These are phyloP conservation scores for Boletus vermiculosoides DNA, from an alignment of 768 basidiomycete genomes.

Conservation along the genomic window DNA sequence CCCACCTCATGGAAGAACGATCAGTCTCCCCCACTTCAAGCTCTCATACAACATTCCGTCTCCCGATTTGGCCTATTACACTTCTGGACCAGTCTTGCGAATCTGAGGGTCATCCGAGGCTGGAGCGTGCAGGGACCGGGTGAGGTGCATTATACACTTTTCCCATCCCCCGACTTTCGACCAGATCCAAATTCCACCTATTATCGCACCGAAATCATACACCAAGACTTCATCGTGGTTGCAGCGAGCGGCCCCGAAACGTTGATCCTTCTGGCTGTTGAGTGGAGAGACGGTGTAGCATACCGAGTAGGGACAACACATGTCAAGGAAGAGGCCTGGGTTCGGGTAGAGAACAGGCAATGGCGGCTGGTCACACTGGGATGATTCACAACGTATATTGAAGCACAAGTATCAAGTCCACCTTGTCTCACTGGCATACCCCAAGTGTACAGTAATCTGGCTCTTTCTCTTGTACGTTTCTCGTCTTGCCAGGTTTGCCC, in stretches of 20 bases:
- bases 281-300: slow-evolving; percentile 16
- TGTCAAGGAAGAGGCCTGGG: not conserved
- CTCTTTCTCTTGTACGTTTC: no score
- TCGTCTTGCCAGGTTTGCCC: no score
- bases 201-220: not conserved
- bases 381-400: not conserved
- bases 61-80: slow-evolving; percentile 1
- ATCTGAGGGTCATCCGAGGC: not conserved
- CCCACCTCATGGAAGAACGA: not conserved
- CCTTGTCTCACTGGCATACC: not conserved
- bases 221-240: slow-evolving; percentile 11
- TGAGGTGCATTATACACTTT: not conserved
- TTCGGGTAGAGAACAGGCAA: slow-evolving; percentile 2
- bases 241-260: not conserved
- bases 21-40: not conserved
- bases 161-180: not conserved
- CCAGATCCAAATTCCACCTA: not conserved
- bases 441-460: not conserved
- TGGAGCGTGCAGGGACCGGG: fast-evolving
- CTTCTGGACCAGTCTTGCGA: slow-evolving; percentile 17
- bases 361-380: slow-evolving; percentile 13
- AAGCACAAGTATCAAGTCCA: not conserved
- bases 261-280: slow-evolving; percentile 9
- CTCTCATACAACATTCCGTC: not conserved
- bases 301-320: slow-evolving; percentile 6